These are phyloP conservation scores for Mycena olivaceomarginata DNA, from an alignment of 768 basidiomycete genomes.

Conservation along the genomic window DNA sequence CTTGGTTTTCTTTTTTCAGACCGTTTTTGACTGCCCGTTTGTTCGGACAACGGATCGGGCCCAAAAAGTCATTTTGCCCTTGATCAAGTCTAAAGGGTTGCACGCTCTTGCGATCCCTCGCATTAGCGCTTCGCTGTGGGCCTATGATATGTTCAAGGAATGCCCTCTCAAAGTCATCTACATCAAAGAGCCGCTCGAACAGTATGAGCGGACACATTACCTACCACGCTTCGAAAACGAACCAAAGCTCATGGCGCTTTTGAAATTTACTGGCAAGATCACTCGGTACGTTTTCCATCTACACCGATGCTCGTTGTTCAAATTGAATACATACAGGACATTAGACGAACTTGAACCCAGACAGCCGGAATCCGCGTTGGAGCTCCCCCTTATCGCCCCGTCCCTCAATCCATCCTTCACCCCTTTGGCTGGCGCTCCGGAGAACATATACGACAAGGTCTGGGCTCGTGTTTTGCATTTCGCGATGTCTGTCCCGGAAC, in stretches of 20 bases:
- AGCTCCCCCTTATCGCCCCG: background rate
- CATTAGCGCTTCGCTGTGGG: background rate
- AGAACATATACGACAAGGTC: background rate
- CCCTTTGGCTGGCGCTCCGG: slow-evolving; percentile 7
- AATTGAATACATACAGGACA: too few relatives aligned
- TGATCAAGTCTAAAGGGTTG: background rate
- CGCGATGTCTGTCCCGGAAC: slow-evolving; percentile 17
- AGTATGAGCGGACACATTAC: background rate
- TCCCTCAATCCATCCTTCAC: slow-evolving; percentile 7
- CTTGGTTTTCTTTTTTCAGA: too few relatives aligned
- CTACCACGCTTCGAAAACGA: background rate
- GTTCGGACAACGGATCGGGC: too few relatives aligned
- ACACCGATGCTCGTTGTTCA: too few relatives aligned
- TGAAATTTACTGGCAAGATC: background rate
- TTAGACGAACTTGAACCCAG: background rate
- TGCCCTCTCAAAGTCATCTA: slow-evolving; percentile 15
- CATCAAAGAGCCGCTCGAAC: background rate
- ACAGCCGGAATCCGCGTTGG: background rate
- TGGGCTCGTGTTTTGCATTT: slow-evolving; percentile 30
- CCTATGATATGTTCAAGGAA: background rate
- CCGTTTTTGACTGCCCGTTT: background rate
- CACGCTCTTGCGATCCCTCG: background rate
- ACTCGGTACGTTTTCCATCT: background rate
- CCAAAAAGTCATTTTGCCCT: too few relatives aligned
- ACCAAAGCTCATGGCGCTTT: background rate